phyloP scores from a whole-genome alignment of 208 protist species.

The Trypanosoma avium region DNA sequence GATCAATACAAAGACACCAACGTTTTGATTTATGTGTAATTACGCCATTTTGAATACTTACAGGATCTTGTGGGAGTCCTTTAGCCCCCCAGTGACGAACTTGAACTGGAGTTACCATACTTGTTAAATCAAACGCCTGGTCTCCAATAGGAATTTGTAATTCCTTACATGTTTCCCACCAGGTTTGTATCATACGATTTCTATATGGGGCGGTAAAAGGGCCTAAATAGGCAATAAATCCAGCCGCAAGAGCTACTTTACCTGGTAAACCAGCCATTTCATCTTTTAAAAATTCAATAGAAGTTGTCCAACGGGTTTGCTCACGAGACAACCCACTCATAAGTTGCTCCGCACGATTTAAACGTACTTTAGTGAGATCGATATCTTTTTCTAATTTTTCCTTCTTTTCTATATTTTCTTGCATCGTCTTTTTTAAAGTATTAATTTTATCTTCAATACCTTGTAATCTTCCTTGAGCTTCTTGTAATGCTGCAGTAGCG shows the following conservation, averaged over 20 bases:
- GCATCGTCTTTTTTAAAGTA: constrained; percentile 77
- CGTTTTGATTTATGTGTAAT: constrained; percentile 86
- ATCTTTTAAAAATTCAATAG: constrained; percentile 62
- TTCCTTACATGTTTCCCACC: constrained; percentile 66
- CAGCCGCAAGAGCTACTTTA: constrained; percentile 84
- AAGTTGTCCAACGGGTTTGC: constrained; percentile 72
- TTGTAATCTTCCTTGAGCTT: constrained; percentile 67
- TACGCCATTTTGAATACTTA: constrained; percentile 93
- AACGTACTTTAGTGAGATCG: constrained; percentile 85
- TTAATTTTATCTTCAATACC: constrained; percentile 86
- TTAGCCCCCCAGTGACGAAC: constrained; percentile 93
- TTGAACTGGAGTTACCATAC: constrained; percentile 90
- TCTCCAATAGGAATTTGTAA: constrained; percentile 70
- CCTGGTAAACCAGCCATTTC: constrained; percentile 67
- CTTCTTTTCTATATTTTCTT: constrained; percentile 89
- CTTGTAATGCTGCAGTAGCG: constrained; percentile 65
- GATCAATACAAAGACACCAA: constrained; percentile 95
- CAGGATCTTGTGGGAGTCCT: constrained; percentile 93
- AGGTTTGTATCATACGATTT: constrained; percentile 65
- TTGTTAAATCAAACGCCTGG: constrained; percentile 75
- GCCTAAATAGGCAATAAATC: constrained; percentile 91
- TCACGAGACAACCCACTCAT: constrained; percentile 89
- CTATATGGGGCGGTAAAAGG: constrained; percentile 90
- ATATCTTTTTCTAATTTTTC: constrained; percentile 92
- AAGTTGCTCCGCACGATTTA: constrained; percentile 89